A percentile compares a stretch with the other conserved stretches of the same genome.
phyloP scores from a whole-genome alignment of 257 asterid genomes.

The Solanum appendiculatum region DNA sequence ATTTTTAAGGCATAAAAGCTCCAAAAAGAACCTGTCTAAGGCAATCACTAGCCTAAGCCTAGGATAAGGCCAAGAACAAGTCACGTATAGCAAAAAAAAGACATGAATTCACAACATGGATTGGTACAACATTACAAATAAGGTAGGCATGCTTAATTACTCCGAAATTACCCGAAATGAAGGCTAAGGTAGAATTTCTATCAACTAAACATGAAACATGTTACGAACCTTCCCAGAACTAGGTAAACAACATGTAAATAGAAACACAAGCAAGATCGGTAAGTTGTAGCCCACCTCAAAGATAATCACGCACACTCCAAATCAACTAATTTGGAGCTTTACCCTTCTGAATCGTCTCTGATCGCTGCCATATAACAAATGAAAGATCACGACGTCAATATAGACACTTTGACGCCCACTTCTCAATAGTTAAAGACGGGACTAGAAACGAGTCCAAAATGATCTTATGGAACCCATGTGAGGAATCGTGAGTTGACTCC shows the following conservation, averaged over 20 bases:
- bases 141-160: background rate
- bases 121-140: background rate
- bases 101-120: background rate
- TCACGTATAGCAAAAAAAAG: too few species aligned
- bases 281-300: background rate
- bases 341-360: background rate
- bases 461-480: rapidly evolving
- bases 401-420: too few species aligned
- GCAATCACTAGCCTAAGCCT: background rate
- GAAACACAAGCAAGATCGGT: too few species aligned
- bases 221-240: too few species aligned
- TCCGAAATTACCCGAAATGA: background rate
- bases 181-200: too few species aligned
- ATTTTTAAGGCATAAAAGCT: background rate
- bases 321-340: background rate
- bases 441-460: too few species aligned
- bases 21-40: background rate
- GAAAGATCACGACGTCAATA: background rate
- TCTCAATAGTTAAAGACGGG: background rate
- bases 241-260: background rate
- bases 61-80: background rate
- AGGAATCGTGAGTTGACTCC: background rate
- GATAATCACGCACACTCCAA: too few species aligned
- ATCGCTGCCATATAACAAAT: background rate
- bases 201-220: background rate